These are phyloP conservation scores for Fusarium foetens DNA, from an alignment of 2,329 filamentous ascomycete species.

Conservation along the genomic window DNA sequence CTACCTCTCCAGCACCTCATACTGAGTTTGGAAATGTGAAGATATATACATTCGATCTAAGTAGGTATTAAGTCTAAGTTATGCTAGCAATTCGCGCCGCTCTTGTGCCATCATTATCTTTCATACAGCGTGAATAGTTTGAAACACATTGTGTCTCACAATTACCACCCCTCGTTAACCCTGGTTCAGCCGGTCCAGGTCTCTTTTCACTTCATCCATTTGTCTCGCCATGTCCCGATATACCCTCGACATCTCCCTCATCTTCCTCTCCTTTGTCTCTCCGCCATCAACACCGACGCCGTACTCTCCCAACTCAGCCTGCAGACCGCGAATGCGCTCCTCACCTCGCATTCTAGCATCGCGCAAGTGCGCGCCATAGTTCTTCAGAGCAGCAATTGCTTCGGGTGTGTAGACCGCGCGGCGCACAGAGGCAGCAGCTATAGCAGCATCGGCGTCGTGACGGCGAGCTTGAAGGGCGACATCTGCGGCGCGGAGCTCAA, in stretches of 20 bases:
- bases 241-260: slow-evolving; percentile 64
- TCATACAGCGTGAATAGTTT: neutral
- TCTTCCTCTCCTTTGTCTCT: slow-evolving; percentile 57
- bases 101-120: neutral
- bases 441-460: slow-evolving; percentile 52
- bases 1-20: neutral
- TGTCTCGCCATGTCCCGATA: slow-evolving; percentile 62
- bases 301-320: slow-evolving; percentile 60
- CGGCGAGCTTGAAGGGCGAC: slow-evolving; percentile 56
- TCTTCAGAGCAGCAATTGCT: slow-evolving; percentile 54
- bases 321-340: slow-evolving; percentile 55
- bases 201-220: slow-evolving; percentile 60
- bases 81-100: neutral
- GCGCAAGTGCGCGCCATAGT: slow-evolving; percentile 60
- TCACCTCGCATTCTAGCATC: slow-evolving; percentile 59
- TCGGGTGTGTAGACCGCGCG: slow-evolving; percentile 59
- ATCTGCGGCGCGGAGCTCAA: slow-evolving; percentile 62
- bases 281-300: slow-evolving; percentile 55
- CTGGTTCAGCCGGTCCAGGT: slow-evolving; percentile 54
- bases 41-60: neutral
- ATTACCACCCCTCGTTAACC: slow-evolving; percentile 23
- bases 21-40: slow-evolving; percentile 1
- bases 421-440: slow-evolving; percentile 49
- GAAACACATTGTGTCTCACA: neutral
- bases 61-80: neutral